A percentile compares a stretch with the other conserved stretches of the same genome.
Evolutionary conservation across 2,329 filamentous ascomycete species (phyloP).

Genomic region (Fusarium dlaminii): DNA sequence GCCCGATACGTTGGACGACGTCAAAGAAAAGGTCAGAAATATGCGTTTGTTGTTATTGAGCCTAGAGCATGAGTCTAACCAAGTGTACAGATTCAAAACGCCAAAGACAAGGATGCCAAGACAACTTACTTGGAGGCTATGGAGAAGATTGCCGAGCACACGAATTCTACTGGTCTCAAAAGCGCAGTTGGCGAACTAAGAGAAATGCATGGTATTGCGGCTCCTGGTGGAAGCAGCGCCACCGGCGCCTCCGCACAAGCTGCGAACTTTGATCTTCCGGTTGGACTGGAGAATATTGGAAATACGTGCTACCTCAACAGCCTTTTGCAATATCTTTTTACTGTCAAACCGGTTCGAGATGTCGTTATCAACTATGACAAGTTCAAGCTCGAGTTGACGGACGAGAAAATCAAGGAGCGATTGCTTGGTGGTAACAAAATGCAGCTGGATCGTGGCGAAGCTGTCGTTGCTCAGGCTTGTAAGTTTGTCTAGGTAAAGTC

Average conservation of each 20-base stretch:
- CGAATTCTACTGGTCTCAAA: constrained; percentile 42
- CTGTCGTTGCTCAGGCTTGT: constrained; percentile 78
- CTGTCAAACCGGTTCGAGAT: constrained; percentile 81
- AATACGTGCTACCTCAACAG: constrained; percentile 99
- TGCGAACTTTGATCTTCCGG: constrained; percentile 69
- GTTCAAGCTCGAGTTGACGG: constrained; percentile 73
- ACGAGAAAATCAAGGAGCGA: constrained; percentile 70
- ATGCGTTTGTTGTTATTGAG: neutral
- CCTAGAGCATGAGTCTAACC: constrained; percentile 14
- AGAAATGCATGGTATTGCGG: constrained; percentile 38
- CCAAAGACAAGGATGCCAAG: constrained; percentile 43
- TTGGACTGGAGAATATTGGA: constrained; percentile 91
- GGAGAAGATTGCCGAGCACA: constrained; percentile 48
- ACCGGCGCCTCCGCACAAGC: constrained; percentile 2
- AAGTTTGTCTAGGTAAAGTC: constrained; percentile 50
- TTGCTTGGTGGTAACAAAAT: constrained; percentile 75
- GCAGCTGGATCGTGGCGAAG: constrained; percentile 63
- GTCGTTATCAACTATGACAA: constrained; percentile 81
- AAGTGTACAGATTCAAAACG: constrained; percentile 39
- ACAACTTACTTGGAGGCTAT: constrained; percentile 48
- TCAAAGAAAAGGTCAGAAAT: constrained; percentile 43
- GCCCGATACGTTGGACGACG: constrained; percentile 36
- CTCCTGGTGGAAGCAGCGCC: constrained; percentile 2
- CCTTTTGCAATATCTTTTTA: constrained; percentile 94
- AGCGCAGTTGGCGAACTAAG: constrained; percentile 41